These are phyloP conservation scores for Euptelea pleiosperma DNA, from an alignment of 164 flowering plant genomes.

Conservation along the genomic window DNA sequence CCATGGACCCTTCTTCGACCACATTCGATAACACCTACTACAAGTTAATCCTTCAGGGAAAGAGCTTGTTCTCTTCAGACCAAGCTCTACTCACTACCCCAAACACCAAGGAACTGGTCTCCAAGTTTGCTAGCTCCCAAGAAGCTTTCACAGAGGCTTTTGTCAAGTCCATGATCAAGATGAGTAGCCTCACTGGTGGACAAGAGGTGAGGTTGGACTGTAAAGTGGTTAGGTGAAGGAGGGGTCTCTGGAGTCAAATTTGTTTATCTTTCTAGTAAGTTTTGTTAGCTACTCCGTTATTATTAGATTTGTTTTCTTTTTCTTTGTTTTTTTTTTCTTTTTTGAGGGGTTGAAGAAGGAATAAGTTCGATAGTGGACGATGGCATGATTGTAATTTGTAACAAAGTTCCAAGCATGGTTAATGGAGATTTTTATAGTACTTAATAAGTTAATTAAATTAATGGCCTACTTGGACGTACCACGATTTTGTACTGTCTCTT, in stretches of 20 bases:
- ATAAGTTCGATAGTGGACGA: too few species aligned
- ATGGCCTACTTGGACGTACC: too few species aligned
- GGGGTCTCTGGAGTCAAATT: neutral
- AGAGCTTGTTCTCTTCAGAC: conserved; percentile 70
- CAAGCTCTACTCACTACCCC: conserved; percentile 51
- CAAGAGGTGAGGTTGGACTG: conserved; percentile 71
- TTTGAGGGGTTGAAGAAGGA: too few species aligned
- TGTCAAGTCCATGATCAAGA: conserved; percentile 77
- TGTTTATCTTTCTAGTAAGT: too few species aligned
- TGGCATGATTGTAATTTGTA: too few species aligned
- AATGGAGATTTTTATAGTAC: too few species aligned
- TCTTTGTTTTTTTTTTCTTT: too few species aligned
- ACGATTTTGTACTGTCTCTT: too few species aligned
- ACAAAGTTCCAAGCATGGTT: too few species aligned
- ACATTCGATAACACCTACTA: conserved; percentile 68
- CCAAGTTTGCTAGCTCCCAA: conserved; percentile 47
- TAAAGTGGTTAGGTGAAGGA: conserved; percentile 38
- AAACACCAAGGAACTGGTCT: conserved; percentile 46
- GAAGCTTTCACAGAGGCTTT: conserved; percentile 57
- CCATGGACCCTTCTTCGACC: conserved; percentile 45
- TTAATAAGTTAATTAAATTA: too few species aligned
- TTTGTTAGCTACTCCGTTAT: too few species aligned
- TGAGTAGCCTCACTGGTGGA: conserved; percentile 67
- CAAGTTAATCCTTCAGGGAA: conserved; percentile 60
- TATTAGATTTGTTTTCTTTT: too few species aligned